Evolutionary conservation across 345 rosid species (phyloP).

Genomic region (Iberis pinnata): DNA sequence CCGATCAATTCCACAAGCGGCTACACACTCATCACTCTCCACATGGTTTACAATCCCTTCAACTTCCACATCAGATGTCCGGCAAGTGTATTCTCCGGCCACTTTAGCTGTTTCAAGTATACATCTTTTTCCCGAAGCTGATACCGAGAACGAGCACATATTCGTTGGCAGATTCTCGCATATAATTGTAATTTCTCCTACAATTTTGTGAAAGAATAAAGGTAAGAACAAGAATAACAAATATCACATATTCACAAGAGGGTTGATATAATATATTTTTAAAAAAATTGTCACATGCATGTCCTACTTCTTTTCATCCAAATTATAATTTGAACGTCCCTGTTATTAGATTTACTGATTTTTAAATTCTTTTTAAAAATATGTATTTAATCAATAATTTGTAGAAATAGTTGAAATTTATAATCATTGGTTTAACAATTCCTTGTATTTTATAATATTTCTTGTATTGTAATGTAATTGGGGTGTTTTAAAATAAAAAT

Average conservation of each 20-base stretch:
- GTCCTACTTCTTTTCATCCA: too few species aligned
- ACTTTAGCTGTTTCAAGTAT: slow-evolving; percentile 59
- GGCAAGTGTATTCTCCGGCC: slow-evolving; percentile 53
- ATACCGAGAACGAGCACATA: slow-evolving; percentile 61
- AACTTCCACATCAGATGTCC: slow-evolving; percentile 76
- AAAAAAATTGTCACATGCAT: too few species aligned
- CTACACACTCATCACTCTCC: slow-evolving; percentile 68
- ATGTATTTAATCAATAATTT: too few species aligned
- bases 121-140: slow-evolving; percentile 79
- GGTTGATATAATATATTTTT: not conserved
- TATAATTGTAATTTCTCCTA: slow-evolving; percentile 46
- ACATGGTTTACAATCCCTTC: slow-evolving; percentile 63
- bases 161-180: slow-evolving; percentile 70
- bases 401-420: too few species aligned
- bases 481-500: too few species aligned
- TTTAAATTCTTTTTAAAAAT: too few species aligned
- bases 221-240: not conserved
- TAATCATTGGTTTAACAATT: too few species aligned
- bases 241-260: not conserved
- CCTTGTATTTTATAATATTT: too few species aligned
- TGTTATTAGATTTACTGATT: too few species aligned
- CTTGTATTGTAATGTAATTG: too few species aligned
- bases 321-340: too few species aligned
- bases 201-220: not conserved
- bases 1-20: slow-evolving; percentile 77